These are phyloP conservation scores for Spongispora temasekensis DNA, from an alignment of 1,284 basidiomycete genomes.

Conservation along the genomic window DNA sequence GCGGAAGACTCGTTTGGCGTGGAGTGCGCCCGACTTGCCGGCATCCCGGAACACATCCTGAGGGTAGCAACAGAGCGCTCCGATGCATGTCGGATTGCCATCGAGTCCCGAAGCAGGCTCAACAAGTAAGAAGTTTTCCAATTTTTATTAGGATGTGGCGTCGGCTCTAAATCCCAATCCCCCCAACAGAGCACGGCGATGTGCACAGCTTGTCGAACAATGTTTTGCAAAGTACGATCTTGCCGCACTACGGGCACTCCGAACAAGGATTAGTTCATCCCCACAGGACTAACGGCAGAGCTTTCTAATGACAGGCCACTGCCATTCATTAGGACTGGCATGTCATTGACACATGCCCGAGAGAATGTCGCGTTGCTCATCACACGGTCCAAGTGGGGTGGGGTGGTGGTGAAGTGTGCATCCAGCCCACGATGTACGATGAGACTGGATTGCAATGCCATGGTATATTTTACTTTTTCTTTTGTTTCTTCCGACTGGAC, in stretches of 20 bases:
- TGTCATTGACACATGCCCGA: too few relatives aligned
- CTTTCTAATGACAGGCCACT: too few relatives aligned
- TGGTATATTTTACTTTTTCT: conserved; percentile 34
- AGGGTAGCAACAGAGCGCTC: conserved; percentile 58
- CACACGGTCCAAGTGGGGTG: too few relatives aligned
- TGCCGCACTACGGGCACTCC: conserved; percentile 22
- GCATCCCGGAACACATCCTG: conserved; percentile 70
- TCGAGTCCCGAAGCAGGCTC: conserved; percentile 49
- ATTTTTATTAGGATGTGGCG: neutral
- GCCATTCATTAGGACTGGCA: too few relatives aligned
- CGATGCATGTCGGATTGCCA: conserved; percentile 53
- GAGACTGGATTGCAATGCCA: conserved; percentile 3
- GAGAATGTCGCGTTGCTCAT: too few relatives aligned
- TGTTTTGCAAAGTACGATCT: conserved; percentile 25
- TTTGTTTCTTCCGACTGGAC: conserved; percentile 56
- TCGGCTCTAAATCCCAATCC: neutral
- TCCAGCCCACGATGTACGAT: conserved; percentile 2
- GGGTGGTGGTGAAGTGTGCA: too few relatives aligned
- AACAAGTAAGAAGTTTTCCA: conserved; percentile 47
- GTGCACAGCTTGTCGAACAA: conserved; percentile 23
- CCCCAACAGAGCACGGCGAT: conserved; percentile 22
- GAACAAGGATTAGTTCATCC: conserved; percentile 10
- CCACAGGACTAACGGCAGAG: conserved; percentile 16
- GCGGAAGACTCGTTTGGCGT: conserved; percentile 85
- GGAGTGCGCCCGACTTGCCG: conserved; percentile 87